Evolutionary conservation across 106 monocot genomes (phyloP).

Genomic region (Ottelia alismoides): DNA sequence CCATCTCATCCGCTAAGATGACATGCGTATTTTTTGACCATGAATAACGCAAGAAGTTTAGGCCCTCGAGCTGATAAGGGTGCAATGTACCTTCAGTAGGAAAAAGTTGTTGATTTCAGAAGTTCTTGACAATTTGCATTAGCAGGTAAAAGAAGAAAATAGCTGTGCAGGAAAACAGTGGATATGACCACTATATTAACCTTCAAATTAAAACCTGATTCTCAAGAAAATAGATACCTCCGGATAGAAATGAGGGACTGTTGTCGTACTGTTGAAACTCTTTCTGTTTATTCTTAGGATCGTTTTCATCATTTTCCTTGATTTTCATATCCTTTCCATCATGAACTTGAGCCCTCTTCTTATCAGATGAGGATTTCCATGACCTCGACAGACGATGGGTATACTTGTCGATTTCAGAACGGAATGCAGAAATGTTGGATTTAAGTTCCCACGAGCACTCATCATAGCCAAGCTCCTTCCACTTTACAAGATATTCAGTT

Average conservation of each 20-base stretch:
- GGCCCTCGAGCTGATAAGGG: constrained; percentile 96
- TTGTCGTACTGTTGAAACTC: constrained; percentile 52
- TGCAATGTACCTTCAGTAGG: constrained; percentile 61
- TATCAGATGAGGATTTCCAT: constrained; percentile 32
- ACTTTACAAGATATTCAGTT: constrained; percentile 83
- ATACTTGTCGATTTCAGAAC: constrained; percentile 77
- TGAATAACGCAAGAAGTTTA: constrained; percentile 97
- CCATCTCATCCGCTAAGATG: constrained; percentile 99
- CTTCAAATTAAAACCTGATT: too few species aligned
- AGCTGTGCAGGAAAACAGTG: too few species aligned
- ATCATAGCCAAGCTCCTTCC: constrained; percentile 95
- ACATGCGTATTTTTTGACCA: constrained; percentile 92
- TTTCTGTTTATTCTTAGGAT: constrained; percentile 31
- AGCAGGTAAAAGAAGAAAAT: too few species aligned
- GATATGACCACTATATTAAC: too few species aligned
- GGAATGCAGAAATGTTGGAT: constrained; percentile 77
- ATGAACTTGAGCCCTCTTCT: constrained; percentile 26
- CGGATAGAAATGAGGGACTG: constrained; percentile 78
- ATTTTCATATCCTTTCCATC: too few species aligned
- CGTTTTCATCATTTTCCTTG: too few species aligned
- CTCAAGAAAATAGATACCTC: constrained; percentile 30
- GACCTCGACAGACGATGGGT: constrained; percentile 41
- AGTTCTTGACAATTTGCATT: too few species aligned
- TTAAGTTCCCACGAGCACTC: constrained; percentile 86
- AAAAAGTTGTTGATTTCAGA: too few species aligned